These are phyloP conservation scores for Parietaria judaica DNA, from an alignment of 306 rosid genomes.

Conservation along the genomic window DNA sequence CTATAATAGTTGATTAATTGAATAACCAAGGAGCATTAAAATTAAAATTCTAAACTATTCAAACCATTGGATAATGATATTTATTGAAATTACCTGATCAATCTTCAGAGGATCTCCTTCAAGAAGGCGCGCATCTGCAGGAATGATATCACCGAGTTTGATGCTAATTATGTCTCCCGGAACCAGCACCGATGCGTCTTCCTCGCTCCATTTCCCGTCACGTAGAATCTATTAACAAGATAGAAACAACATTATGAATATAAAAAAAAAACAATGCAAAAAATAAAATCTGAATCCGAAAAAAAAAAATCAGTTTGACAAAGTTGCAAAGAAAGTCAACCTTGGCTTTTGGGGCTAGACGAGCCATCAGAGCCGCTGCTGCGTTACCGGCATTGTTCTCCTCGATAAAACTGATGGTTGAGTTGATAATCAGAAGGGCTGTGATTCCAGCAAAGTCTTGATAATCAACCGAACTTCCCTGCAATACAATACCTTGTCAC, in stretches of 20 bases:
- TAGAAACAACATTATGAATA: too few species aligned
- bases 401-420: slow-evolving; percentile 84
- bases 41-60: too few species aligned
- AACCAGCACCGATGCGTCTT: slow-evolving; percentile 65
- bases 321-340: slow-evolving; percentile 13
- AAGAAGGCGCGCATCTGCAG: slow-evolving; percentile 86
- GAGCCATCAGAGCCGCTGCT: slow-evolving; percentile 91
- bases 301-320: too few species aligned
- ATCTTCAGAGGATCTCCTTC: slow-evolving; percentile 79
- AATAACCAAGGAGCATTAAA: too few species aligned
- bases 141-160: slow-evolving; percentile 78
- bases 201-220: slow-evolving; percentile 80
- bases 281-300: too few species aligned
- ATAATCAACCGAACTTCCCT: slow-evolving; percentile 86
- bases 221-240: slow-evolving; percentile 39
- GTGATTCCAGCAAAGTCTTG: slow-evolving; percentile 68
- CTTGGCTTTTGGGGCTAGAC: slow-evolving; percentile 91
- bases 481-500: not conserved
- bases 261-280: too few species aligned
- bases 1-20: too few species aligned
- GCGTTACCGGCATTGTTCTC: slow-evolving; percentile 97
- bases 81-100: slow-evolving; percentile 25
- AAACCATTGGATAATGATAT: too few species aligned
- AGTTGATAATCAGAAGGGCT: slow-evolving; percentile 57
- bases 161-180: slow-evolving; percentile 82